Evolutionary conservation across 2,329 filamentous ascomycete species (phyloP).

Genomic region (Xylaria sp.): DNA sequence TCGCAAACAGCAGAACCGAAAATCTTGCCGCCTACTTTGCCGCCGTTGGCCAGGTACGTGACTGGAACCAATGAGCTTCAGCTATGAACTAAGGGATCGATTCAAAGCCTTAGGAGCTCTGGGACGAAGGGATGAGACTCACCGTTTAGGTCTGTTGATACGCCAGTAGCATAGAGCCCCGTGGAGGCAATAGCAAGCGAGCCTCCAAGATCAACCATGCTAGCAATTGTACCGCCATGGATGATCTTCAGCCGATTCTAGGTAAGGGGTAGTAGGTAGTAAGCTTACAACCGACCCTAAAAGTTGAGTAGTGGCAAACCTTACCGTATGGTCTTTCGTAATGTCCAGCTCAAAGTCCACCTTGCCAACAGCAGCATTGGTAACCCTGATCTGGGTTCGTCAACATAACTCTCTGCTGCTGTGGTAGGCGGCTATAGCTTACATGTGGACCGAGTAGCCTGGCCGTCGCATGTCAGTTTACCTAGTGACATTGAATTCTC

Average conservation of each 20-base stretch:
- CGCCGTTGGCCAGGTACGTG: slow-evolving; percentile 64
- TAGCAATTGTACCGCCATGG: slow-evolving; percentile 78
- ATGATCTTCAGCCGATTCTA: slow-evolving; percentile 77
- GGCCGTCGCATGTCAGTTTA: slow-evolving; percentile 1
- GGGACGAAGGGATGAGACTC: slow-evolving; percentile 2
- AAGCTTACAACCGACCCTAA: background rate
- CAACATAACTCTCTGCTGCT: background rate
- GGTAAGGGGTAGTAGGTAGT: background rate
- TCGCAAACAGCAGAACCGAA: slow-evolving; percentile 62
- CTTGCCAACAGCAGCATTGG: slow-evolving; percentile 63
- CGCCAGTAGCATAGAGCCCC: slow-evolving; percentile 64
- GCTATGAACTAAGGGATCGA: background rate
- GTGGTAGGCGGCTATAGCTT: slow-evolving; percentile 15
- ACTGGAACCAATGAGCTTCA: slow-evolving; percentile 44
- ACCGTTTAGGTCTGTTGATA: slow-evolving; percentile 68
- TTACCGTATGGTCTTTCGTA: slow-evolving; percentile 72
- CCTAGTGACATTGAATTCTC: background rate
- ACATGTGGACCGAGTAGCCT: slow-evolving; percentile 49
- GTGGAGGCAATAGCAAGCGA: slow-evolving; percentile 68
- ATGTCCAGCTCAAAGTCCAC: slow-evolving; percentile 80
- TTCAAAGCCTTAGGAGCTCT: background rate
- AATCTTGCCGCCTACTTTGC: slow-evolving; percentile 58
- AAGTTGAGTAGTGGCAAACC: slow-evolving; percentile 27
- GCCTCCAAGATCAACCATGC: slow-evolving; percentile 69
- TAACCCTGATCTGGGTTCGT: slow-evolving; percentile 63